Percentiles rank a stretch among this genome's conserved stretches.
These are phyloP conservation scores for Sclerotinia minor DNA, from an alignment of 2,329 filamentous ascomycete species.

Conservation along the genomic window DNA sequence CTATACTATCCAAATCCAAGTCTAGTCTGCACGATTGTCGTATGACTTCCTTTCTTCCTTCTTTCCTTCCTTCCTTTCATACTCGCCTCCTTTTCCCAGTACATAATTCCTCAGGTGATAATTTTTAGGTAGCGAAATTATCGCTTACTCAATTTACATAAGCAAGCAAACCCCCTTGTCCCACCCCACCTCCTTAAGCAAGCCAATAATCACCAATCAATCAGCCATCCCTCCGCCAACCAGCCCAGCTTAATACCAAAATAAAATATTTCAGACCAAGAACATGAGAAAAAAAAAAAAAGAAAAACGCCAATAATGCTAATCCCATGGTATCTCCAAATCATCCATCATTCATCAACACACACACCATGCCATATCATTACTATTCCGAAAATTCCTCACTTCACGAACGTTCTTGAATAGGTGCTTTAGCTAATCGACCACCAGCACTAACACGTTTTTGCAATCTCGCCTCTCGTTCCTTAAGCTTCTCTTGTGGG, in stretches of 20 bases:
- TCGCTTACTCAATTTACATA: conserved; percentile 4
- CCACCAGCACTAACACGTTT: conserved; percentile 80
- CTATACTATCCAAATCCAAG: conserved; percentile 19
- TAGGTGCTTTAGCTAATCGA: conserved; percentile 55
- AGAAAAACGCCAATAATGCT: conserved; percentile 41
- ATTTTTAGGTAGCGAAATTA: neutral
- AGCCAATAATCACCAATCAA: neutral
- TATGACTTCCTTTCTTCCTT: conserved; percentile 5
- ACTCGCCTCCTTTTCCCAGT: neutral
- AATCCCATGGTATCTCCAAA: conserved; percentile 41
- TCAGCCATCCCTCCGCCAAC: neutral
- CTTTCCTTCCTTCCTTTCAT: neutral
- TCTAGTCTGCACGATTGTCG: neutral
- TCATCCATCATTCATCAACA: conserved; percentile 38
- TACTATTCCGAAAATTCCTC: conserved; percentile 3
- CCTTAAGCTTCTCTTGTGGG: conserved; percentile 55
- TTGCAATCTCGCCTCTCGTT: conserved; percentile 69
- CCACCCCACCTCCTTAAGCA: conserved; percentile 3
- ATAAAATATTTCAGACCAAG: conserved; percentile 17
- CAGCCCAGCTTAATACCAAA: conserved; percentile 21
- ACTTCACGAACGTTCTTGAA: conserved; percentile 38
- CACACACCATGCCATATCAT: conserved; percentile 21
- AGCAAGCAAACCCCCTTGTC: neutral
- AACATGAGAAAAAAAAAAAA: no score
- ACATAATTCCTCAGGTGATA: conserved; percentile 4